Evolutionary conservation across 495 filamentous ascomycete species (phyloP), one percentile per base, ranked within the genome.

Genomic region (Astrothelium subdiscretum): DNA sequence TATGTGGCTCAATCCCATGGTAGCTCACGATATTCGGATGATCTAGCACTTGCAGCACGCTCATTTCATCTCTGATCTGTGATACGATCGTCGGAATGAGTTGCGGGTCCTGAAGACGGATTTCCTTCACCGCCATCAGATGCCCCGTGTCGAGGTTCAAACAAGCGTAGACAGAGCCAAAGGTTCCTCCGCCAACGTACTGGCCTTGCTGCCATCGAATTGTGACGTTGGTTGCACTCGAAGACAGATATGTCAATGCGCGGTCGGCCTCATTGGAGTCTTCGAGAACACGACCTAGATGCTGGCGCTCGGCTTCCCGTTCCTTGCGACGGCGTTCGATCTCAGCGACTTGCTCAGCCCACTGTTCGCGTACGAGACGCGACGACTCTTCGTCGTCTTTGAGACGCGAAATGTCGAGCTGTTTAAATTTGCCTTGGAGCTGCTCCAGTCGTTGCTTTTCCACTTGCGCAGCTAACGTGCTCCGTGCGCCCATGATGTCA

Each of bases 51-150:
- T 97, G 92, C 15, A 98, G 79, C 22, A 98, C 94, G 52, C 86
- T 86, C 92, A 97, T 97, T 72, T 98, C 94, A 70, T 98, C 94
- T 38, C 89, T 85, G 71, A 98, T 97, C 69, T 96, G 91, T 31
- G 83, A 82, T 5, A 92, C 91, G 67, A 98, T 92, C 65, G 85
- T 90, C 24, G 94, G 94, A 63, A 97, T 96, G 67, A 96, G 79
- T 67, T 97, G 91, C 29, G 94, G 95, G 75, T 98, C 94, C 72
- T 98, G 95, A 40, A 98, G 79, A 38, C 94, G 88, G 65, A 97
- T 98, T 73, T 98, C 94, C 73, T 98, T 98, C 43, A 98, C 95
- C 18, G 94, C 94, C 94, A 98, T 97, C 59, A 96, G 78, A 68
- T 92, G 89, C 57, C 92, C 94, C 54, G 90, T 91, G 74, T 98